Base-by-base conservation (phyloP, 257 asterid species). In the Thymus mandschuricus region DNA sequence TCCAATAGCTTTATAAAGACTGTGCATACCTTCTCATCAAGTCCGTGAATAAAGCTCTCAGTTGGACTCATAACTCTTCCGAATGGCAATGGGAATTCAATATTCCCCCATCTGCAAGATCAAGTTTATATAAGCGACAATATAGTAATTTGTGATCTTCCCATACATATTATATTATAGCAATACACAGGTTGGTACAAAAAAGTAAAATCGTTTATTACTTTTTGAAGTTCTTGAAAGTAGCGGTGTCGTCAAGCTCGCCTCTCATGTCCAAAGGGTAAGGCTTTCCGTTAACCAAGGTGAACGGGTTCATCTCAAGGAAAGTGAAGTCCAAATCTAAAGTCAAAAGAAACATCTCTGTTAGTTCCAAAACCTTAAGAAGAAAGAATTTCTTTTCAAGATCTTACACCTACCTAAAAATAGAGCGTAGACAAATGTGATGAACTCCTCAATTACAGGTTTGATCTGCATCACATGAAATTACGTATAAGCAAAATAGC, bases 201-300 rank as follows among this genome's bases (percentile, higher is more conserved):
- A 31, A 1, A 48, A 64, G 27, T 46, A n/a, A 28, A 30, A 9
- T n/a, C 30, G 4, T 21, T 21, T 33, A 45, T 69, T 87, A 93
- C 98, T 86, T 93, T 75, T 93, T 93, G 87, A 91, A 91, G 89
- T 93, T 93, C 87, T 93, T 93, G 78, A 93, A 93, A 75, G 96
- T 84, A 72, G 98, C 98, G 50, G 98, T 93, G 46, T 93, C 97
- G 66, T 93, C 98, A 43, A 93, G 97, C 81, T 93, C 98, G 82
- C 98, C 97, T 76, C 98, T 85, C 97, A 93, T 93, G 70, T 93
- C 98, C 82, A 93, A 64, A 8, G 98, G 97, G 78, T 85, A 93
- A 44, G 98, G 97, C 87, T 91, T 91, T 71, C 96, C 96, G 10
- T 93, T 82, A 43, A 93, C 92, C 86, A 91, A 83, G 57, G 96